Percentiles rank a stretch among this genome's conserved stretches.
phyloP scores from a whole-genome alignment of 306 rosid genomes.

The Clitoria ternatea region DNA sequence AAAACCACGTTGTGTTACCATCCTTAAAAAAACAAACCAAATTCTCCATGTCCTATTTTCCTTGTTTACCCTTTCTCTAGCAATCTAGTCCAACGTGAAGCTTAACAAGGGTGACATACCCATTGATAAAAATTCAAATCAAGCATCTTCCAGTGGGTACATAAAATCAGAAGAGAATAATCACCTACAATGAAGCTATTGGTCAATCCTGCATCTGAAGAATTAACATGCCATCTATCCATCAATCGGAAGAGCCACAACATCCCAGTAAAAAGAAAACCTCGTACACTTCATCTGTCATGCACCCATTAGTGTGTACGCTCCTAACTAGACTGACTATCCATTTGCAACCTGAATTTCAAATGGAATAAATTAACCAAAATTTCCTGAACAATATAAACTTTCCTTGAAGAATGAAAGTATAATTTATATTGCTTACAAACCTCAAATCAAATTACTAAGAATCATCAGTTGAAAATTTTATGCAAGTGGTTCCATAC shows the following conservation, averaged over 20 bases:
- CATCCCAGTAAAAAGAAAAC: conserved; percentile 31
- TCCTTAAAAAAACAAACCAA: conserved; percentile 21
- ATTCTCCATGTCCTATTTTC: not conserved
- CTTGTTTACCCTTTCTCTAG: not conserved
- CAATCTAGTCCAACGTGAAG: conserved; percentile 18
- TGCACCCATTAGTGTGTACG: conserved; percentile 37
- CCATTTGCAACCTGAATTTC: conserved; percentile 38
- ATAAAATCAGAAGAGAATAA: conserved; percentile 25
- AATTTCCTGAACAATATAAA: not conserved
- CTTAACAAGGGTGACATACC: conserved; percentile 30
- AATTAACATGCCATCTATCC: conserved; percentile 29
- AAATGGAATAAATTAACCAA: conserved; percentile 19
- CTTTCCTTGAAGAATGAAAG: not conserved
- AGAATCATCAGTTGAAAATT: too few relatives aligned
- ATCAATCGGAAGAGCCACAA: conserved; percentile 25
- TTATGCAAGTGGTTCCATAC: too few relatives aligned
- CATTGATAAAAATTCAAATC: conserved; percentile 18
- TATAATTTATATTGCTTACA: not conserved
- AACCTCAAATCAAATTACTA: not conserved
- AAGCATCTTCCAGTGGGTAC: conserved; percentile 9
- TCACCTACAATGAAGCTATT: conserved; percentile 32
- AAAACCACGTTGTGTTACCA: conserved; percentile 22
- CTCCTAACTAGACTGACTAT: conserved; percentile 34
- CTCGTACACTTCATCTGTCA: conserved; percentile 14
- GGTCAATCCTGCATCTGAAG: conserved; percentile 35